Conservation (phyloP, 495 filamentous ascomycete species). For the Collariella sp. region DNA sequence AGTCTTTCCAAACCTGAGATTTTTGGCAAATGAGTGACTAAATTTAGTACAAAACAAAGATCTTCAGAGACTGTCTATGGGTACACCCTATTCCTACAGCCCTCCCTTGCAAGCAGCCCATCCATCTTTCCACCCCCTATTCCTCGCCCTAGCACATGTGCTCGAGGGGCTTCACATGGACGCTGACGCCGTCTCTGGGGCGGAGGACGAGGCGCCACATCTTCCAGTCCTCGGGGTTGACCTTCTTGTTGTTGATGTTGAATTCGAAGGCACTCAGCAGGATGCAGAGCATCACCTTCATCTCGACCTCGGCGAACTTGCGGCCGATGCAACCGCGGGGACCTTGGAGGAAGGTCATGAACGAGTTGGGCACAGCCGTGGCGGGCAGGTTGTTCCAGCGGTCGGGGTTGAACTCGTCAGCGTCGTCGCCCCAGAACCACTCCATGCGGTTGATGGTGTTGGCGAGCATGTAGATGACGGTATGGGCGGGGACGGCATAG, state of each 20-base stretch:
- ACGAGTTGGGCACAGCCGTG: conserved; percentile 26
- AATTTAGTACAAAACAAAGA: background rate
- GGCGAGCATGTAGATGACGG: conserved; percentile 29
- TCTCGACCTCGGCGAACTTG: conserved; percentile 36
- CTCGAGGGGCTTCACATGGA: conserved; percentile 27
- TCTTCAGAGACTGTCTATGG: no score
- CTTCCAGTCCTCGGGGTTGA: conserved; percentile 45
- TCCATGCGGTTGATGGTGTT: conserved; percentile 35
- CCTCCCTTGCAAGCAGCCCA: no score
- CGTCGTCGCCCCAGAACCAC: conserved; percentile 30
- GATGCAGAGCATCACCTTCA: conserved; percentile 32
- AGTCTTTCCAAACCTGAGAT: no score
- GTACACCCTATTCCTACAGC: no score
- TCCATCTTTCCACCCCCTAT: no score
- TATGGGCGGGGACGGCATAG: conserved; percentile 24
- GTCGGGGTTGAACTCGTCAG: conserved; percentile 32
- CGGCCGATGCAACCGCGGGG: conserved; percentile 34
- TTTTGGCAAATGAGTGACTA: no score
- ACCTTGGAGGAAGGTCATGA: conserved; percentile 35
- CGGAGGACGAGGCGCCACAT: conserved; percentile 47
- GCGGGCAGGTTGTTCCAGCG: conserved; percentile 31
- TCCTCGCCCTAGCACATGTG: no score
- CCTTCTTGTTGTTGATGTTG: conserved; percentile 27
- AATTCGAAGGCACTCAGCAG: conserved; percentile 32
- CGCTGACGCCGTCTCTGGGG: conserved; percentile 41